A percentile compares a stretch with the other conserved stretches of the same genome.
Evolutionary conservation across 495 filamentous ascomycete genomes (phyloP).

Genomic region (Xylaria scruposa): DNA sequence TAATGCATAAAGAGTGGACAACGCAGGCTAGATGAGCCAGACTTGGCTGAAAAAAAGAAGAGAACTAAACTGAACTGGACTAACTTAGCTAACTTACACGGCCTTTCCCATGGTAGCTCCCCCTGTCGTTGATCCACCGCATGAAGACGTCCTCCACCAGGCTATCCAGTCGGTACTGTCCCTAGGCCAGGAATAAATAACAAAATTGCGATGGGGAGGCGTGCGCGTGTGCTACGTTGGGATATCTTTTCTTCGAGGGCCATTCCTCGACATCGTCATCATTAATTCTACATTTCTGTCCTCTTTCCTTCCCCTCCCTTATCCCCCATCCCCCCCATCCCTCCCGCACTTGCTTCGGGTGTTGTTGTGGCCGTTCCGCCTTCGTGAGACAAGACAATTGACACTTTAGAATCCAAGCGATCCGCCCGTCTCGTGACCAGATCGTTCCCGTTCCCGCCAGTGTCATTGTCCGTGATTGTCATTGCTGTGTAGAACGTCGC

Average conservation of each 20-base stretch:
- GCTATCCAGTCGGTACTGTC: background rate
- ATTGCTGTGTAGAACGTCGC: slow-evolving; percentile 14
- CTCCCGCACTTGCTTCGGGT: slow-evolving; percentile 6
- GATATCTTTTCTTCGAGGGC: slow-evolving; percentile 3
- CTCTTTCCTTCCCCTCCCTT: slow-evolving; percentile 26
- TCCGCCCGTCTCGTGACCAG: slow-evolving; percentile 13
- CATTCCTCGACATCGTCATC: slow-evolving; percentile 37
- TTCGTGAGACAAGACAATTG: slow-evolving; percentile 25
- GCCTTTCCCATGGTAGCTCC: slow-evolving; percentile 7
- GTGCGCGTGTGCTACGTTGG: background rate
- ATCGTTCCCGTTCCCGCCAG: slow-evolving; percentile 16
- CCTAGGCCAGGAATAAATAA: background rate
- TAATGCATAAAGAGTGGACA: background rate
- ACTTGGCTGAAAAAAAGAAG: background rate
- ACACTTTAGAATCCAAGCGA: slow-evolving; percentile 1
- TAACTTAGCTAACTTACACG: background rate
- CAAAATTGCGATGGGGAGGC: slow-evolving; percentile 20
- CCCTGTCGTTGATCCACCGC: slow-evolving; percentile 16
- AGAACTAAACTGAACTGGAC: slow-evolving; percentile 10
- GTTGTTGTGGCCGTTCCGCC: slow-evolving; percentile 12
- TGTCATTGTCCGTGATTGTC: slow-evolving; percentile 9
- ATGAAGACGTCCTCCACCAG: background rate
- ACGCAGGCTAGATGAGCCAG: background rate
- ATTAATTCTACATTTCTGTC: slow-evolving; percentile 27
- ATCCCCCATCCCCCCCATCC: slow-evolving; percentile 29